Base-by-base conservation (phyloP, 1,284 basidiomycete genomes). In the Rhodotorula sp. region DNA sequence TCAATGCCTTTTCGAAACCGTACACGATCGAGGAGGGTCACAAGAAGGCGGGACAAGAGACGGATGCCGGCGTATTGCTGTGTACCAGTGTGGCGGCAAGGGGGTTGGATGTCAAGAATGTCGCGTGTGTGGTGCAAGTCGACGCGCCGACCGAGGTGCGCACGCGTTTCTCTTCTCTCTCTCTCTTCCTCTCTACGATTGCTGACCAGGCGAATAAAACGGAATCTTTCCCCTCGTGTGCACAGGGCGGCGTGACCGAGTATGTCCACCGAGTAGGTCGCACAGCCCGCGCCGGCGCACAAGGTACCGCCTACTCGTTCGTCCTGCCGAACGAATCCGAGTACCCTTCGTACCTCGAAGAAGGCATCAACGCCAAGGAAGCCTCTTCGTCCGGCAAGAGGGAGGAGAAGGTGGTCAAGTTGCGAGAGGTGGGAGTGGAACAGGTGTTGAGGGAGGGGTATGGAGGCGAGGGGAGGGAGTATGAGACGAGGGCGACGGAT, bases 41-140 rank as follows among this genome's bases (percentile, higher is more conserved):
- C 26, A 76, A 74, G 57, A 48, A 60, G 31, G 62, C 71, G 21
- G 64, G 76, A 71, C 54, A 84, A 82, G 72, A 74, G 48, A 76
- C 77, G 31, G 74, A 72, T 47, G 64, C 67, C 54, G 79, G 93
- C 1, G 86, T 99, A 62, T 85, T 99, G 12, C 85, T 99, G 55
- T 98, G 95, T 79, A 99, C 97, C 1, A 95, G 93, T 3, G 94
- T 99, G 67, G 97, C 95, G 1, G 93, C 95, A 47, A 92, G 97
- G 79, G 97, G 97, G 79, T 86, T 99, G n/a, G 97, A 99, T 83
- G 84, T 99, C 59, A 94, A 94, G 4, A 86, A 93, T n/a, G 94
- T 99, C 14, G 89, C 90, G 26, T 91, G 92, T 5, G 95, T 99
- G 67, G 85, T 99, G 48, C 97, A 99, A 80, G 95, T 95, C 79